Evolutionary conservation across 2,329 filamentous ascomycete genomes (phyloP).

Genomic region (Pseudogymnoascus sp.): DNA sequence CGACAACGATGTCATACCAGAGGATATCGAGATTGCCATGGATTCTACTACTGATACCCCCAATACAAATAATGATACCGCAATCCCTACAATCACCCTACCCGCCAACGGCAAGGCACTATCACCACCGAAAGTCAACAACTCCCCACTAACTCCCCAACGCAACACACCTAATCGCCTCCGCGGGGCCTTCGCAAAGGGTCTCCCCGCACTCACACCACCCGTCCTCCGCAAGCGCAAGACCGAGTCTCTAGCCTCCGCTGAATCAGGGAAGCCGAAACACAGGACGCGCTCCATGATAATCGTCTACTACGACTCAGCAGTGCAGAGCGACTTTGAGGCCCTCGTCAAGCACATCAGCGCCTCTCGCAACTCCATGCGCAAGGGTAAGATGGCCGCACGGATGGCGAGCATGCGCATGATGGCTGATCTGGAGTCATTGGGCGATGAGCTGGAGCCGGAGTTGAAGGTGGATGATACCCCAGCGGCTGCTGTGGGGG

Average conservation of each 20-base stretch:
- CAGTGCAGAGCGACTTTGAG: slow-evolving; percentile 78
- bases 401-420: slow-evolving; percentile 61
- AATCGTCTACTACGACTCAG: slow-evolving; percentile 87
- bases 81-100: background rate
- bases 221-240: slow-evolving; percentile 27
- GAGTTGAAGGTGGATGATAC: slow-evolving; percentile 25
- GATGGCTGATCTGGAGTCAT: slow-evolving; percentile 52
- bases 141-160: background rate
- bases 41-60: background rate
- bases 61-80: background rate
- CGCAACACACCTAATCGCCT: background rate
- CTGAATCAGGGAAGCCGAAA: slow-evolving; percentile 24
- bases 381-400: slow-evolving; percentile 80
- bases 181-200: background rate
- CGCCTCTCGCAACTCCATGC: slow-evolving; percentile 71
- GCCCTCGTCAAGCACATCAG: slow-evolving; percentile 76
- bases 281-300: slow-evolving; percentile 70
- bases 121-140: background rate
- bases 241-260: slow-evolving; percentile 28
- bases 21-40: background rate
- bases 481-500: background rate
- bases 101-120: background rate
- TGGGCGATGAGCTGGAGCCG: slow-evolving; percentile 38
- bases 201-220: slow-evolving; percentile 7
- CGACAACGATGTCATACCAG: slow-evolving; percentile 4